A percentile compares a stretch with the other conserved stretches of the same genome.
Evolutionary conservation across 306 rosid genomes (phyloP).

Genomic region (Spatholobus suberectus): DNA sequence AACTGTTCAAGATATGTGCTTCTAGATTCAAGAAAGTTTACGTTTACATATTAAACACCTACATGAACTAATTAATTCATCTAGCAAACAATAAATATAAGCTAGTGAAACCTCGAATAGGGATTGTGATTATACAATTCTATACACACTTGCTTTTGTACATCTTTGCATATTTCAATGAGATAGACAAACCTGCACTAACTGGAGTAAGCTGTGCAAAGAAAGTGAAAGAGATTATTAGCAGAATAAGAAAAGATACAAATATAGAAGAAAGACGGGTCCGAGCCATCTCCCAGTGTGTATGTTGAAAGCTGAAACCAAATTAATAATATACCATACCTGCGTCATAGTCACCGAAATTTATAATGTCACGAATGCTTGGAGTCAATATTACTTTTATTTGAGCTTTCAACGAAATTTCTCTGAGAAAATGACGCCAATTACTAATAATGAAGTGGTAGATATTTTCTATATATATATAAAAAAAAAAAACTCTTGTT

Average conservation of each 20-base stretch:
- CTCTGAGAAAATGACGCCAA: too few species aligned
- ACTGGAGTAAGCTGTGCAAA: neutral
- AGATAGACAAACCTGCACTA: neutral
- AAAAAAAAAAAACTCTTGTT: too few species aligned
- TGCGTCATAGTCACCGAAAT: neutral
- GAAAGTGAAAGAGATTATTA: neutral
- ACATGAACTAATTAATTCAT: neutral
- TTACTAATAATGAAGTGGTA: too few species aligned
- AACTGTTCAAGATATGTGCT: neutral
- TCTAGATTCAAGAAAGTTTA: neutral
- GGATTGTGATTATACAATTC: neutral
- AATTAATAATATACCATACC: neutral
- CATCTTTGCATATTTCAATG: neutral
- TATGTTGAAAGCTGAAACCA: neutral
- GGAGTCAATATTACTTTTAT: too few species aligned
- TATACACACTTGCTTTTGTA: neutral
- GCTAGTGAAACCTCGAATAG: neutral
- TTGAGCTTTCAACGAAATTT: too few species aligned
- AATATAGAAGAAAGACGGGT: neutral
- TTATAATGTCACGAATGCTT: neutral
- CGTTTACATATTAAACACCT: neutral
- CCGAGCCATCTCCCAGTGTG: neutral
- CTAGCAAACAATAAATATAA: neutral
- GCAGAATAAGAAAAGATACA: neutral
- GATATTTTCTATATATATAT: too few species aligned